Conservation (phyloP, 73 alveolate species). For the Durusdinium trenchii region DNA sequence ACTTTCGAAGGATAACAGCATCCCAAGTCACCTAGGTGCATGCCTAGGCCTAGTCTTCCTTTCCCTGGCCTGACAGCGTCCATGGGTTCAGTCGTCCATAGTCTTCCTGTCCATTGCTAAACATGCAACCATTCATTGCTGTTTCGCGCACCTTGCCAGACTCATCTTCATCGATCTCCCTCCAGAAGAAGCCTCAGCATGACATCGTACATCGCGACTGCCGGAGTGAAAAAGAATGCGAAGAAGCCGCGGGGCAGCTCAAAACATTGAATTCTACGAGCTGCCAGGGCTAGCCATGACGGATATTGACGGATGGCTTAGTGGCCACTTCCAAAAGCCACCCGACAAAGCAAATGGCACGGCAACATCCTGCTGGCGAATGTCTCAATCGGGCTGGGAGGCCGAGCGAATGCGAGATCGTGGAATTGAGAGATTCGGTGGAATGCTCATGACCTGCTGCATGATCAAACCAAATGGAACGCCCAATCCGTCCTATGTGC, state of each 20-base stretch:
- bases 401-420: slow-evolving; percentile 63
- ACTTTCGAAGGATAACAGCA: background rate
- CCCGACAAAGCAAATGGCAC: no score
- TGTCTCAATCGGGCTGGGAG: no score
- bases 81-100: background rate
- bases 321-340: no score
- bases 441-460: slow-evolving; percentile 67
- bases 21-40: background rate
- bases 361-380: no score
- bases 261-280: no score
- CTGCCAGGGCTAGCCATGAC: no score
- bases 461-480: no score
- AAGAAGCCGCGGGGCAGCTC: no score
- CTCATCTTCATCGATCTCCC: slow-evolving; percentile 73
- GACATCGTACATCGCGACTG: no score
- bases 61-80: background rate
- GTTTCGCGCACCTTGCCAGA: slow-evolving; percentile 48
- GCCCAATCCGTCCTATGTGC: no score
- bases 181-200: slow-evolving; percentile 67
- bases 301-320: no score
- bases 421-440: slow-evolving; percentile 56
- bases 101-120: background rate
- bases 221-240: no score
- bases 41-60: background rate
- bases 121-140: background rate